Evolutionary conservation across 306 rosid species (phyloP), one percentile per base, ranked within the genome.

Genomic region (Rosa rugosa): DNA sequence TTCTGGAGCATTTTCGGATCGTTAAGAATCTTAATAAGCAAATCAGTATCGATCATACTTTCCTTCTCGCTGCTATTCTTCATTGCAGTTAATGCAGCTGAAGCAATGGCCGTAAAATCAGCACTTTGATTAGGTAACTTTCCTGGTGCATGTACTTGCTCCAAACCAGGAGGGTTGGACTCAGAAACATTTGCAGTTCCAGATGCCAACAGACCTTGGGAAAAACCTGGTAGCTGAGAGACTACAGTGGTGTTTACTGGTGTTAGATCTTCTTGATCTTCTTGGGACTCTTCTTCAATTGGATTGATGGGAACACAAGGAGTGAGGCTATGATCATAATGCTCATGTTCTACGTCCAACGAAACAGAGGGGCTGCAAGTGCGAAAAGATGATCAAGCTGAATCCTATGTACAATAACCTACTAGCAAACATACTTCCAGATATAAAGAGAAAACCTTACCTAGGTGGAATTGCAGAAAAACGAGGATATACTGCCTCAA

Each of bases 401-500:
- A 69, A 69, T 54, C 60, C 69, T 17, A 57, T 31, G n/a, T 60
- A 31, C 68, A 46, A 25, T 67, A 49, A 77, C 44, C 22, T 31
- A 71, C 57, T n/a, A 44, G 34, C 40, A 72, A 62, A 51, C 16
- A 20, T 8, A 50, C 16, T 54, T 78, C 75, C 50, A 66, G 49
- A 72, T 38, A 69, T 8, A 11, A 23, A 22, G 80, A 56, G 41
- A 59, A 76, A 31, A 50, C 46, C 53, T 66, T 77, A 94, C 98
- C 89, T 81, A 0, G 89, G 77, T 66, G 98, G 97, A 80, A 92
- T 88, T 40, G 88, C 69, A 68, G 94, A 90, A 36, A 36, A 54
- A 56, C 90, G 83, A 23, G 98, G 97, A 84, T 91, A 91, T 54
- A 85, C 72, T 22, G 91, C 91, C 87, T 90, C 97, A 9, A 90